Conservation (phyloP, 164 flowering plant genomes). For the Aristolochia californica region DNA sequence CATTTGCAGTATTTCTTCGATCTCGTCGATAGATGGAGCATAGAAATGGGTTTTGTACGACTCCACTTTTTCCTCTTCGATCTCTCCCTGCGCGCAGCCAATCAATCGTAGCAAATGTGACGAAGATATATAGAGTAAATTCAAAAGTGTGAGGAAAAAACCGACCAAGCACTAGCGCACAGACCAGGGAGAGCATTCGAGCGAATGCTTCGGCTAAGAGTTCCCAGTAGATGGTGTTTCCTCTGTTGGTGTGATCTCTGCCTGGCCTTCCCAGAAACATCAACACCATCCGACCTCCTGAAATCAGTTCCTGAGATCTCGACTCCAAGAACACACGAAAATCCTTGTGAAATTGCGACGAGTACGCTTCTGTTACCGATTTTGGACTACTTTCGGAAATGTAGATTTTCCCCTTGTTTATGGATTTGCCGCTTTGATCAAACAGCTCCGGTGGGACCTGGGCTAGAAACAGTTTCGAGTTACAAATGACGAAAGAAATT, state of each 20-base stretch:
- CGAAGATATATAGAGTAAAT: too few relatives aligned
- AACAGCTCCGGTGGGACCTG: slow-evolving; percentile 62
- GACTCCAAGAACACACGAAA: slow-evolving; percentile 45
- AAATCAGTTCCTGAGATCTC: slow-evolving; percentile 51
- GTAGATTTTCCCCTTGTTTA: slow-evolving; percentile 60
- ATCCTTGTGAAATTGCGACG: slow-evolving; percentile 49
- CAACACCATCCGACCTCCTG: slow-evolving; percentile 63
- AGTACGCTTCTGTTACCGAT: slow-evolving; percentile 39
- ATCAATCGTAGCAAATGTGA: too few relatives aligned
- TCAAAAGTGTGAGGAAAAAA: too few relatives aligned
- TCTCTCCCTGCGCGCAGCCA: slow-evolving; percentile 37
- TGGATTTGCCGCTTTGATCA: slow-evolving; percentile 35
- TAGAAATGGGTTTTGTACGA: slow-evolving; percentile 64
- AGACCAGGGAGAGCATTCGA: slow-evolving; percentile 42
- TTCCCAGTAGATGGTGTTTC: slow-evolving; percentile 59
- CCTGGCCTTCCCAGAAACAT: slow-evolving; percentile 49
- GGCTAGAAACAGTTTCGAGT: neutral
- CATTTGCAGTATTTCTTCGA: slow-evolving; percentile 37
- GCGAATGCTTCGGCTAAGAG: slow-evolving; percentile 43
- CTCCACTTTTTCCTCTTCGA: slow-evolving; percentile 50
- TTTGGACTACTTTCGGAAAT: slow-evolving; percentile 48
- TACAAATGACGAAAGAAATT: too few relatives aligned
- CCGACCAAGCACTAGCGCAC: too few relatives aligned
- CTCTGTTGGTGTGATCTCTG: slow-evolving; percentile 41
- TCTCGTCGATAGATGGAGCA: slow-evolving; percentile 60